phyloP scores from a whole-genome alignment of 2,329 filamentous ascomycete species.

The Cladosporium sp. region DNA sequence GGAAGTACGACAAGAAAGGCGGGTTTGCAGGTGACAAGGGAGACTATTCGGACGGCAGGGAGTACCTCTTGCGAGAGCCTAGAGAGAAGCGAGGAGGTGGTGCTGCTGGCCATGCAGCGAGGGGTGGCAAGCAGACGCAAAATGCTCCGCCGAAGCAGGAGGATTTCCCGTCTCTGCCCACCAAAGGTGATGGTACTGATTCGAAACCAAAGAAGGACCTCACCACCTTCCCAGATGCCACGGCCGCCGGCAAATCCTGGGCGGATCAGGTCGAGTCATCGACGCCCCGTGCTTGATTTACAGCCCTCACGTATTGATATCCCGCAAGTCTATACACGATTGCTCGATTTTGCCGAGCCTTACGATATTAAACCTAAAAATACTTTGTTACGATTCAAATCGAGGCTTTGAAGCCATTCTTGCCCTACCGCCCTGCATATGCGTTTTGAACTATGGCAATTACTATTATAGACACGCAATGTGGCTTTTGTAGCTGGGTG shows the following conservation, averaged over 20 bases:
- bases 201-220: conserved; percentile 1
- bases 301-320: too few species aligned
- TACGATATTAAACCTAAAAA: too few species aligned
- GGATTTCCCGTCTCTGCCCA: conserved; percentile 43
- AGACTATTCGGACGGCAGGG: conserved; percentile 30
- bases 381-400: too few species aligned
- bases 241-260: conserved; percentile 33
- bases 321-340: neutral
- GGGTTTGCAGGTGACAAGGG: conserved; percentile 28
- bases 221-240: conserved; percentile 4
- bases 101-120: conserved; percentile 12
- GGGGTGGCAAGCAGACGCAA: conserved; percentile 28
- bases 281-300: neutral
- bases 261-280: conserved; percentile 42
- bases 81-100: conserved; percentile 17
- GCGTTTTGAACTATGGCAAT: too few species aligned
- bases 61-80: conserved; percentile 31
- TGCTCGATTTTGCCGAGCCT: neutral
- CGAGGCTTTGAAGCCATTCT: too few species aligned
- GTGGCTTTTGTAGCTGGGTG: too few species aligned
- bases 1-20: conserved; percentile 22
- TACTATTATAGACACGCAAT: too few species aligned
- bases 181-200: conserved; percentile 11
- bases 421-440: too few species aligned
- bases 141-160: conserved; percentile 34